Conservation (phyloP, 768 basidiomycete species). For the Mycena vitilis region DNA sequence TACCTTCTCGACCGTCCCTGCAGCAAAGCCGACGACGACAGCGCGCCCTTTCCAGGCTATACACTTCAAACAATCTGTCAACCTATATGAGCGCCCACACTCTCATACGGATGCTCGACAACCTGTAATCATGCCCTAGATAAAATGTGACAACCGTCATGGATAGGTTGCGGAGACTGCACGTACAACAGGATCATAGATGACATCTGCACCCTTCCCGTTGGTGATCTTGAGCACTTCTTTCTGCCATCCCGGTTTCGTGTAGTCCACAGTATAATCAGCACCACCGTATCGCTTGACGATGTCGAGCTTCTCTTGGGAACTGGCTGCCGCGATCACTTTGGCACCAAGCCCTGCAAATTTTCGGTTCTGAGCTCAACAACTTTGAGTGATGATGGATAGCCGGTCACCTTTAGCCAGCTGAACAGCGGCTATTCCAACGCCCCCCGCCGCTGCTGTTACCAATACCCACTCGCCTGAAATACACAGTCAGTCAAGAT, state of each 20-base stretch:
- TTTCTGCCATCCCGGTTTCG: conserved; percentile 85
- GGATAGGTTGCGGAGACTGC: not conserved
- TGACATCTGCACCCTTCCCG: conserved; percentile 87
- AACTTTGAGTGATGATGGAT: not conserved
- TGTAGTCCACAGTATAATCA: conserved; percentile 87
- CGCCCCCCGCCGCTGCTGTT: conserved; percentile 96
- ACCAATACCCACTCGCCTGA: conserved; percentile 92
- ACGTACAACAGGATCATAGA: conserved; percentile 85
- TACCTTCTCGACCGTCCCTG: conserved; percentile 86
- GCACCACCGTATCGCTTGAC: conserved; percentile 83
- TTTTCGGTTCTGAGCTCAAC: conserved; percentile 1
- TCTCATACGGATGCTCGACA: not conserved
- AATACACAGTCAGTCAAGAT: conserved; percentile 8
- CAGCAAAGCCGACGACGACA: conserved; percentile 94
- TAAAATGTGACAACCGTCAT: not conserved
- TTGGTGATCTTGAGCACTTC: conserved; percentile 85
- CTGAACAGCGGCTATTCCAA: conserved; percentile 92
- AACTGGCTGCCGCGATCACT: conserved; percentile 94
- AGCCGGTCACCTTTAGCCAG: conserved; percentile 81
- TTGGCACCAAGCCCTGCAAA: conserved; percentile 85
- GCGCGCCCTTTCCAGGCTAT: conserved; percentile 95
- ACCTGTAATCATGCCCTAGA: conserved; percentile 35
- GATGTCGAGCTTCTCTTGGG: conserved; percentile 81
- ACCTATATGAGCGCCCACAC: not conserved
- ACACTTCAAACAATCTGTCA: conserved; percentile 85